Evolutionary conservation across 192 early-diverging fungal species (phyloP), one percentile per base, ranked within the genome.

Genomic region (Coemansia sp.): DNA sequence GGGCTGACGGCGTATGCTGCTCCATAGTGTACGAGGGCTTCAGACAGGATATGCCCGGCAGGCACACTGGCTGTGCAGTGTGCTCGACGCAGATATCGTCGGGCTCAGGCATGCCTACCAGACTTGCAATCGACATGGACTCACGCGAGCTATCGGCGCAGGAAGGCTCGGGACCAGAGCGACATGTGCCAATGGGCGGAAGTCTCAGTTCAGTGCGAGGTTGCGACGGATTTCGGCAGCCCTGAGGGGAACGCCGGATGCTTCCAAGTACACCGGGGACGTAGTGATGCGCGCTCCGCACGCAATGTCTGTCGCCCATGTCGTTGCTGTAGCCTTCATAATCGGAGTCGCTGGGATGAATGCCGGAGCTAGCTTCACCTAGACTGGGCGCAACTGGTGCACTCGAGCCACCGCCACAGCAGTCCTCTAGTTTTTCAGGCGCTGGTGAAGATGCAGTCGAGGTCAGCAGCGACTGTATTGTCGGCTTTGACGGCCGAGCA

Each of bases 71-170:
- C 12, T 38, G 45, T 1, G 45, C 15, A n/a, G 32, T 6, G 9
- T 17, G 34, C 7, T 25, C 10, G 22, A 12, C n/a, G 8, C 25
- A 23, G 22, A 23, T 46, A 32, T 12, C 43, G 8, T 15, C n/a
- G 17, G 54, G 8, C 40, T 39, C 50, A 27, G 53, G 47, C 15
- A 48, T 20, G 15, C 51, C 61, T 4, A 67, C 55, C 11, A 74
- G 52, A 27, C 55, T 55, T 23, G 70, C 54, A 39, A 66, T 67
- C 8, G 70, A 62, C 31, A 61, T 62, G 11, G 64, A 28, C 51
- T 74, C 64, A 2, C 58, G 53, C 22, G 48, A 41, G 21, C 49
- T 31, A 32, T 23, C 27, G 5, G 28, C 15, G 7, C 38, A 39
- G 2, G 38, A 17, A 29, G 25, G 19, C 22, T 32, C 21, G 7